These are phyloP conservation scores for Naganishia friedmannii DNA, from an alignment of 768 basidiomycete genomes.

Conservation along the genomic window DNA sequence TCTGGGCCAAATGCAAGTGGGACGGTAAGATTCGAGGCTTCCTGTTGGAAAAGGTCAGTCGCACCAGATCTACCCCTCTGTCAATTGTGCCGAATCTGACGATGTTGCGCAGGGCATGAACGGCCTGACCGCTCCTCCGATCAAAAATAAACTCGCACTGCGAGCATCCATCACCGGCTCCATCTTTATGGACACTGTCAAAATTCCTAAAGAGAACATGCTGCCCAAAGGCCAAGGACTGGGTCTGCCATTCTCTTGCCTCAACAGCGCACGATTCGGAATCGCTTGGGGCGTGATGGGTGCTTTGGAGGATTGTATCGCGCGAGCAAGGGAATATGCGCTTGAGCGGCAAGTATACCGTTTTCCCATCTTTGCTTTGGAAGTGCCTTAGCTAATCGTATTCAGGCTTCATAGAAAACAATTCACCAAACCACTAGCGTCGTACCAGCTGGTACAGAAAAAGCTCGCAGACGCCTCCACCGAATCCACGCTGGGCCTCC, in stretches of 20 bases:
- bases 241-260: slow-evolving; percentile 80
- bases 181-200: slow-evolving; percentile 86
- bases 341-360: slow-evolving; percentile 64
- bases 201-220: slow-evolving; percentile 68
- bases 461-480: slow-evolving; percentile 92
- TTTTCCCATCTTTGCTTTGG: no score
- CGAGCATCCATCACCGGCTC: slow-evolving; percentile 60
- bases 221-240: slow-evolving; percentile 76
- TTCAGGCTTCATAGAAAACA: slow-evolving; percentile 57
- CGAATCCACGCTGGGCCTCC: slow-evolving; percentile 69
- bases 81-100: no score
- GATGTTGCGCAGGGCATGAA: slow-evolving; percentile 67
- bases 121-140: slow-evolving; percentile 77
- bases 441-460: slow-evolving; percentile 97
- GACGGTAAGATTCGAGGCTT: slow-evolving; percentile 86
- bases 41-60: slow-evolving; percentile 75
- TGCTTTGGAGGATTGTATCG: slow-evolving; percentile 84
- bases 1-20: slow-evolving; percentile 94
- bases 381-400: not conserved
- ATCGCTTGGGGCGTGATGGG: slow-evolving; percentile 97
- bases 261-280: slow-evolving; percentile 85
- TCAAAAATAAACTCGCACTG: slow-evolving; percentile 89
- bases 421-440: slow-evolving; percentile 82
- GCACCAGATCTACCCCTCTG: no score
- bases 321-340: slow-evolving; percentile 73